Evolutionary conservation across 148 eudicot genomes (phyloP).

Genomic region (Selenicereus undatus): DNA sequence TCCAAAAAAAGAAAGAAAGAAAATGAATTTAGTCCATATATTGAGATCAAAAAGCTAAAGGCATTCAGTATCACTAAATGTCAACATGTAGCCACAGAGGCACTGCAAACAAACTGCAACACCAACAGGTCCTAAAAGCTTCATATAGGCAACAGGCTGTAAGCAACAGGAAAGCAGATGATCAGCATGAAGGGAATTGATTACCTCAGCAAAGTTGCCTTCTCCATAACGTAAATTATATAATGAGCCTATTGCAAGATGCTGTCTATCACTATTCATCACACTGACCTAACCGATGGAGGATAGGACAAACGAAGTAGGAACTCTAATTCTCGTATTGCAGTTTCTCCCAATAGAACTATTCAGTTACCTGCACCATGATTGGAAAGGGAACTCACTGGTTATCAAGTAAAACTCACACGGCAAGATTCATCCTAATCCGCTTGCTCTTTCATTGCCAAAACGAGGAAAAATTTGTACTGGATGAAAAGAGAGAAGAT

Average conservation of each 20-base stretch:
- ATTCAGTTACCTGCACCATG: background rate
- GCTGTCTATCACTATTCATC: no score
- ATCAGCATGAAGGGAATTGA: constrained; percentile 8
- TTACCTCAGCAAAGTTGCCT: background rate
- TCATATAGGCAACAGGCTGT: background rate
- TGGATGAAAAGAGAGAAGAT: background rate
- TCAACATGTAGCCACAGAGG: constrained; percentile 2
- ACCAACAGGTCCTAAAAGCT: background rate
- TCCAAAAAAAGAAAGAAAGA: no score
- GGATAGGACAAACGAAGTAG: background rate
- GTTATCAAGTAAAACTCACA: background rate
- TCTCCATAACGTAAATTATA: background rate
- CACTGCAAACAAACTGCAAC: background rate
- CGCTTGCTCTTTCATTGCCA: background rate
- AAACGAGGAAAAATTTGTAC: background rate
- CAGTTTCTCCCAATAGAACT: background rate
- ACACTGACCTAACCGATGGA: no score
- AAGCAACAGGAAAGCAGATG: constrained; percentile 19
- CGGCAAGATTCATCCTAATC: background rate
- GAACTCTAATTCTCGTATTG: no score
- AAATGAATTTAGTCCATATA: no score
- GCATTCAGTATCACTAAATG: background rate
- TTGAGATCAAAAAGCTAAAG: background rate
- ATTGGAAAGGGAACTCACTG: background rate
- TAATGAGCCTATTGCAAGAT: no score